Evolutionary conservation across 2,329 filamentous ascomycete species (phyloP).

Genomic region (Alternaria sp.): DNA sequence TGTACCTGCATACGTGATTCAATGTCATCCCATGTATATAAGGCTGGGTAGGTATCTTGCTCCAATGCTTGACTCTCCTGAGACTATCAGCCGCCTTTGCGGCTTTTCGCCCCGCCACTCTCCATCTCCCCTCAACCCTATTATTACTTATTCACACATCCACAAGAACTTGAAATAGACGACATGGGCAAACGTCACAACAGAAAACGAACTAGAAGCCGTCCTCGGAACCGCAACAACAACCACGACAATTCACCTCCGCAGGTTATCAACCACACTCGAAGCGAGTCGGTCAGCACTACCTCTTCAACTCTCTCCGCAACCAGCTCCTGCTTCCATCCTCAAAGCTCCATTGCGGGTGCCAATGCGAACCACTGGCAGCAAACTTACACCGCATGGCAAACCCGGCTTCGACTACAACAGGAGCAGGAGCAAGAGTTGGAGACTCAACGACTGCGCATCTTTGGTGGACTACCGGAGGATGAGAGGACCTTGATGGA

Average conservation of each 20-base stretch:
- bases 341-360: conserved; percentile 20
- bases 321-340: conserved; percentile 30
- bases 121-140: conserved; percentile 3
- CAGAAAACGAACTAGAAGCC: conserved; percentile 52
- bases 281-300: conserved; percentile 40
- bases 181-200: conserved; percentile 54
- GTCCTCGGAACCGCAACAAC: conserved; percentile 48
- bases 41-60: conserved; percentile 22
- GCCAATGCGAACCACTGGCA: conserved; percentile 42
- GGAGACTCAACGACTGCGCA: conserved; percentile 47
- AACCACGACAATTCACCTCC: conserved; percentile 26
- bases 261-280: conserved; percentile 30
- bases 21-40: conserved; percentile 32
- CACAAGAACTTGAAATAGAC: conserved; percentile 4
- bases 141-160: neutral
- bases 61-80: conserved; percentile 20
- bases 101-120: conserved; percentile 33
- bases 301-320: conserved; percentile 31
- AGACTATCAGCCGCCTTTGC: conserved; percentile 36
- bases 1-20: conserved; percentile 28
- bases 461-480: conserved; percentile 53
- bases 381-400: conserved; percentile 47
- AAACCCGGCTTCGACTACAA: conserved; percentile 39
- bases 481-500: conserved; percentile 52
- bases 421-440: conserved; percentile 36